phyloP scores from a whole-genome alignment of 345 rosid genomes.

The Salix caprea region DNA sequence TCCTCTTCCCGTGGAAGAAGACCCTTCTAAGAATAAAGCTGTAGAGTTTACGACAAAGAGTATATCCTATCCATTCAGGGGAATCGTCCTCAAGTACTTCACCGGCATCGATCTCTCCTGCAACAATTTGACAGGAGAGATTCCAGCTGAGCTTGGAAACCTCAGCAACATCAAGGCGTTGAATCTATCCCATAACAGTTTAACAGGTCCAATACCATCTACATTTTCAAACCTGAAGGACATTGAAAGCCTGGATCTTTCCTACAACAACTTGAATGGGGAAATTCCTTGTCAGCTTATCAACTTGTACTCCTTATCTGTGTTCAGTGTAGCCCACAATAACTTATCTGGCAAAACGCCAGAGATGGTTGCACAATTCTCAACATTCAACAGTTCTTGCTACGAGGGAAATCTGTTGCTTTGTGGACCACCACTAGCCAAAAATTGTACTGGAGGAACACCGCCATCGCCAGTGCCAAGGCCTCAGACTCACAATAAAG shows the following conservation, averaged over 20 bases:
- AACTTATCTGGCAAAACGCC: constrained; percentile 29
- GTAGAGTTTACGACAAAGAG: background rate
- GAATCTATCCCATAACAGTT: background rate
- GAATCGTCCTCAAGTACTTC: background rate
- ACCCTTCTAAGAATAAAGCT: background rate
- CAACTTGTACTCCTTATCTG: background rate
- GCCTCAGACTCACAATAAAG: background rate
- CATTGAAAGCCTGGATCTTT: constrained; percentile 22
- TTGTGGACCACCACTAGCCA: constrained; percentile 23
- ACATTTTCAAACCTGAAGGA: background rate
- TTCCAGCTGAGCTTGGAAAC: constrained; percentile 26
- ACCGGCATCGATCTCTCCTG: constrained; percentile 36
- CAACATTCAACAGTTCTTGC: constrained; percentile 10
- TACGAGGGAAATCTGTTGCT: constrained; percentile 24
- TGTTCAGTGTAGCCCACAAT: constrained; percentile 32
- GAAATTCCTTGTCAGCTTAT: background rate
- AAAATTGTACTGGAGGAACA: background rate
- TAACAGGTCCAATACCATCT: constrained; percentile 3
- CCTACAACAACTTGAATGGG: constrained; percentile 10
- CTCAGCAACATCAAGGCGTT: background rate
- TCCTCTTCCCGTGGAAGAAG: no score
- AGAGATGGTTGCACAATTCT: constrained; percentile 5
- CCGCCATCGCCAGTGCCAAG: background rate
- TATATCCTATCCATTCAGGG: background rate
- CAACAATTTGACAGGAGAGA: constrained; percentile 27